A percentile compares a stretch with the other conserved stretches of the same genome.
Evolutionary conservation across 2,329 filamentous ascomycete species (phyloP).

Genomic region (Clonostachys byssicola): DNA sequence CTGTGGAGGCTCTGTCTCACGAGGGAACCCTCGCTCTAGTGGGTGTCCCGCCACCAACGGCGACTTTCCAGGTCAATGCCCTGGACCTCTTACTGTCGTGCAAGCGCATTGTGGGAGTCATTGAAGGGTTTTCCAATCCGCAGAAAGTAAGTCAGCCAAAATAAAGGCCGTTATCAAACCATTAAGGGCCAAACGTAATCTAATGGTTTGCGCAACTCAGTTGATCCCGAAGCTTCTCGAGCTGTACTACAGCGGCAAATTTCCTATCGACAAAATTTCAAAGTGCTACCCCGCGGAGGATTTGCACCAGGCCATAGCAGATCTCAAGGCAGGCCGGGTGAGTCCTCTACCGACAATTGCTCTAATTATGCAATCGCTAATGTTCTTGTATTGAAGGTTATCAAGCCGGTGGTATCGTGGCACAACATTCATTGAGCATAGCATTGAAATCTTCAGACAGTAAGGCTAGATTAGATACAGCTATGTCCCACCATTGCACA

Average conservation of each 20-base stretch:
- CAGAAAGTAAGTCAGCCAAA: constrained; percentile 2
- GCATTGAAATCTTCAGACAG: too few species aligned
- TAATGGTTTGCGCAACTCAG: neutral
- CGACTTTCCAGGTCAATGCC: constrained; percentile 11
- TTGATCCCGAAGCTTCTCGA: neutral
- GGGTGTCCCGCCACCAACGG: constrained; percentile 11
- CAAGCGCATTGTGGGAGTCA: constrained; percentile 16
- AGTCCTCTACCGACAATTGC: neutral
- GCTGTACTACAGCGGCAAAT: neutral
- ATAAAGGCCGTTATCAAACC: neutral
- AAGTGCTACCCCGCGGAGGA: constrained; percentile 1
- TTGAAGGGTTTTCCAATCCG: constrained; percentile 13
- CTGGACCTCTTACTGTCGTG: constrained; percentile 12
- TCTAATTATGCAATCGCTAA: neutral
- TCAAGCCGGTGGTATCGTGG: constrained; percentile 3
- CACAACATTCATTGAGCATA: too few species aligned
- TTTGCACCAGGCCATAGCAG: neutral
- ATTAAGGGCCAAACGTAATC: too few species aligned
- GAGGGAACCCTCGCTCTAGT: constrained; percentile 17
- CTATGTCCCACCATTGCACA: neutral
- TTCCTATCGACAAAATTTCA: constrained; percentile 1
- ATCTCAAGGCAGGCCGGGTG: neutral
- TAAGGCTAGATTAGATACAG: too few species aligned
- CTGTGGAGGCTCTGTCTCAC: constrained; percentile 13
- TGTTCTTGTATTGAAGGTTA: neutral